Evolutionary conservation across 2,329 filamentous ascomycete genomes (phyloP).

Genomic region (Hypomyces perniciosus): DNA sequence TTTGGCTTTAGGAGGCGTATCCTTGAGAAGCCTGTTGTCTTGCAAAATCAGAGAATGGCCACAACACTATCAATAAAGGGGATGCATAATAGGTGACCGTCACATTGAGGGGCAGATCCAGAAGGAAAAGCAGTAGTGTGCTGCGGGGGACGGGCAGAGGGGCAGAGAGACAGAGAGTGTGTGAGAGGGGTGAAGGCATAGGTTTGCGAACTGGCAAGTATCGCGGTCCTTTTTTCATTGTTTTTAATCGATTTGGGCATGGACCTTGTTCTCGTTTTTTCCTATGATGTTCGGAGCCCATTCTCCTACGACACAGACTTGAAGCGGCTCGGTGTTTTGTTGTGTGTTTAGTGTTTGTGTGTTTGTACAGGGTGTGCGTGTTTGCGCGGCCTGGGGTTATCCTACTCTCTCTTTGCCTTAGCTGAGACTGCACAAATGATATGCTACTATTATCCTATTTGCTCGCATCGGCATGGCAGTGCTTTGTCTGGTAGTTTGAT

Average conservation of each 20-base stretch:
- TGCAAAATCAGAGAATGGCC: not conserved
- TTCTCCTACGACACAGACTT: not conserved
- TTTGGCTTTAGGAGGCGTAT: conserved; percentile 14
- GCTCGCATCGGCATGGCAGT: not conserved
- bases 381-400: conserved; percentile 2
- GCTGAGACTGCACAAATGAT: conserved; percentile 9
- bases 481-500: not conserved
- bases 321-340: conserved; percentile 1
- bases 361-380: not conserved
- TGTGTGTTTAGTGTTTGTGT: not conserved
- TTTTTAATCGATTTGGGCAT: conserved; percentile 9
- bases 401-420: conserved; percentile 2
- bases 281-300: not conserved
- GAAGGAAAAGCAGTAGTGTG: not conserved
- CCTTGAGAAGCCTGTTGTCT: not conserved
- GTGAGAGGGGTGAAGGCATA: not conserved
- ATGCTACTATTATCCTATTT: not conserved
- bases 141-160: not conserved
- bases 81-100: not conserved
- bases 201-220: not conserved
- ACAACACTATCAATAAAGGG: not conserved
- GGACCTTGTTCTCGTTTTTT: conserved; percentile 6
- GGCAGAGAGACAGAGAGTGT: not conserved
- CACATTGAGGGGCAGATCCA: not conserved
- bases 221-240: not conserved